phyloP scores from a whole-genome alignment of 192 early-diverging fungal species.

The Geosiphon pyriformis region DNA sequence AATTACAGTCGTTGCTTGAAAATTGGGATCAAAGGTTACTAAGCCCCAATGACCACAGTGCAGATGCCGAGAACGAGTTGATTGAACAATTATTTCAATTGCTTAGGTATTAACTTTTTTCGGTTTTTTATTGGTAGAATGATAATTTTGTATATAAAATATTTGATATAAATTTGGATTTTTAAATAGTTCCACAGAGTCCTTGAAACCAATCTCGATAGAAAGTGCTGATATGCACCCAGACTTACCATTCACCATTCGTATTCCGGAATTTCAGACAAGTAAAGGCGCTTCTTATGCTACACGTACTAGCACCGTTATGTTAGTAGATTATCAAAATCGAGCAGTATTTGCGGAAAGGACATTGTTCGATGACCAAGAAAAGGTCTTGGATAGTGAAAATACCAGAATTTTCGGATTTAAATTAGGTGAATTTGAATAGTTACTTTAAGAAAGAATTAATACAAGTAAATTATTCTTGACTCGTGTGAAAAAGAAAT shows the following conservation, averaged over 20 bases:
- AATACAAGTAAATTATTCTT: too few species aligned
- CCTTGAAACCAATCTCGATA: background rate
- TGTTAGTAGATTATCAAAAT: constrained; percentile 36
- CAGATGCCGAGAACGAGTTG: constrained; percentile 18
- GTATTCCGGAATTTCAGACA: constrained; percentile 18
- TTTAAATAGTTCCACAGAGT: constrained; percentile 12
- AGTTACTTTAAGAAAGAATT: too few species aligned
- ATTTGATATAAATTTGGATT: background rate
- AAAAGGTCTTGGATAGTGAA: background rate
- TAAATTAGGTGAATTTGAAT: background rate
- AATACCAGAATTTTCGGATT: background rate
- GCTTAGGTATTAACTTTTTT: constrained; percentile 26
- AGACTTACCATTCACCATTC: constrained; percentile 25
- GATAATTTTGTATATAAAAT: background rate
- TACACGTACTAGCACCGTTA: constrained; percentile 36
- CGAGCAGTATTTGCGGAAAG: constrained; percentile 33
- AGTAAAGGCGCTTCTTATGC: constrained; percentile 24
- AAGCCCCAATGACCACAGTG: background rate
- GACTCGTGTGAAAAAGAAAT: too few species aligned
- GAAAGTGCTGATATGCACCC: background rate
- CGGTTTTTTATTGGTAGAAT: background rate
- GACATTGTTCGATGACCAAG: constrained; percentile 9
- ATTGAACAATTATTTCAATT: constrained; percentile 32
- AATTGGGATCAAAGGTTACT: too few species aligned
- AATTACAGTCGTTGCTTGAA: constrained; percentile 25